These are phyloP conservation scores for Catharanthus roseus DNA, from an alignment of 257 asterid species.

Conservation along the genomic window DNA sequence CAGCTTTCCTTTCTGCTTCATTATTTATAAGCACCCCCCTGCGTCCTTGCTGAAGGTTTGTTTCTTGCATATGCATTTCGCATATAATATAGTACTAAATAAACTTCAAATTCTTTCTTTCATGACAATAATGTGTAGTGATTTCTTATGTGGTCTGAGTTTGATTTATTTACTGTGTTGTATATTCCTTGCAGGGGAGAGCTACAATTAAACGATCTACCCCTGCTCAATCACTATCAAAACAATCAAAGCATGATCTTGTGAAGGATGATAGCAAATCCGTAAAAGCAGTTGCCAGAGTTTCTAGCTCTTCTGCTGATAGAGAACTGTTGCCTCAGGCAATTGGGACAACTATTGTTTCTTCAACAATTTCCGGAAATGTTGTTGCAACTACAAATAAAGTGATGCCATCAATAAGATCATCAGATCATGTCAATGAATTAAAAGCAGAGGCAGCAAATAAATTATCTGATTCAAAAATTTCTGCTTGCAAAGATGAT, in stretches of 20 bases:
- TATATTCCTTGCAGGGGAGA: slow-evolving; percentile 49
- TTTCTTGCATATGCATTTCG: background rate
- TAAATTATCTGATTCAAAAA: slow-evolving; percentile 55
- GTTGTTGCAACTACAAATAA: slow-evolving; percentile 38
- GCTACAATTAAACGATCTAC: slow-evolving; percentile 54
- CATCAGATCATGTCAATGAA: slow-evolving; percentile 50
- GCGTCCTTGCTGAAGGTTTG: background rate
- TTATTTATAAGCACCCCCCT: background rate
- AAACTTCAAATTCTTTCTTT: background rate
- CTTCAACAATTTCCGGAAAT: slow-evolving; percentile 51
- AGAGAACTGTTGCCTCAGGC: slow-evolving; percentile 23
- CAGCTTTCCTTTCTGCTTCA: background rate
- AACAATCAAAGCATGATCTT: slow-evolving; percentile 68
- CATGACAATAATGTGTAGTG: background rate
- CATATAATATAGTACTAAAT: background rate
- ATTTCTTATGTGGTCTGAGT: background rate
- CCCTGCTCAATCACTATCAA: slow-evolving; percentile 51
- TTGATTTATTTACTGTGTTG: background rate
- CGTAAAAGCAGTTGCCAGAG: slow-evolving; percentile 49
- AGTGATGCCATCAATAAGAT: slow-evolving; percentile 41
- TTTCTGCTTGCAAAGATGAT: slow-evolving; percentile 57
- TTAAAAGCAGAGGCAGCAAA: slow-evolving; percentile 40
- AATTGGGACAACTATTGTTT: slow-evolving; percentile 36
- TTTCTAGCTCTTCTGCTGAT: slow-evolving; percentile 42
- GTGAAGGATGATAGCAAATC: slow-evolving; percentile 71